Evolutionary conservation across 2,329 filamentous ascomycete species (phyloP).

Genomic region (Botrytis deweyae): DNA sequence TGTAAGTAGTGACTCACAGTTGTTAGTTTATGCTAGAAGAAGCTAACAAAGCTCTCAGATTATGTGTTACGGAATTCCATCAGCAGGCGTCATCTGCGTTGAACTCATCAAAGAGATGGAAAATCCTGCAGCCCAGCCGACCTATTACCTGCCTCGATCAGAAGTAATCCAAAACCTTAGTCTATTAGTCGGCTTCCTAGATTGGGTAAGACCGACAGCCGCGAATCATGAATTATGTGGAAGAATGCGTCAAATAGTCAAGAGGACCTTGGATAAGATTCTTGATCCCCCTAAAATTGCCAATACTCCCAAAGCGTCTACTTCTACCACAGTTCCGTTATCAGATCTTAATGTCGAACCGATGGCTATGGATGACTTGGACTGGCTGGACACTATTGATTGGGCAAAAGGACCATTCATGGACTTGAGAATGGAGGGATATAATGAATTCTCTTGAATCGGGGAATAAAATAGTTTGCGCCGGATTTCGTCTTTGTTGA

Average conservation of each 20-base stretch:
- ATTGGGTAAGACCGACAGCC: slow-evolving; percentile 50
- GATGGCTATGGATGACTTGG: slow-evolving; percentile 30
- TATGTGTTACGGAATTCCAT: slow-evolving; percentile 51
- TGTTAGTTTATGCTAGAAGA: neutral
- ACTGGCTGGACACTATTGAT: slow-evolving; percentile 38
- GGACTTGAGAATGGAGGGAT: slow-evolving; percentile 26
- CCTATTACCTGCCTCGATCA: slow-evolving; percentile 46
- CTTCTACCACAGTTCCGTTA: neutral
- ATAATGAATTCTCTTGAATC: neutral
- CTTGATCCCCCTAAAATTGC: slow-evolving; percentile 31
- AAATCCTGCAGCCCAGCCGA: slow-evolving; percentile 33
- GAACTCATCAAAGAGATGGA: slow-evolving; percentile 49
- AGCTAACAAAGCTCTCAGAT: neutral
- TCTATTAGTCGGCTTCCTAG: slow-evolving; percentile 51
- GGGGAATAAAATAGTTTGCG: too few relatives aligned
- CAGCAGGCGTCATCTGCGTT: slow-evolving; percentile 51
- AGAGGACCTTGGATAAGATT: slow-evolving; percentile 50
- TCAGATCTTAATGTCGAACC: neutral
- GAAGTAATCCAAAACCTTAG: slow-evolving; percentile 53
- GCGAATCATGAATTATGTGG: slow-evolving; percentile 50
- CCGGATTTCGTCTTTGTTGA: neutral
- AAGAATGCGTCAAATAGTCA: slow-evolving; percentile 49
- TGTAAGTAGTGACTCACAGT: slow-evolving; percentile 28
- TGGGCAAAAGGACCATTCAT: slow-evolving; percentile 36
- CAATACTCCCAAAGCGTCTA: neutral